Evolutionary conservation across 1,284 basidiomycete species (phyloP), one percentile per base, ranked within the genome.

Genomic region (Gomphus bonarii): DNA sequence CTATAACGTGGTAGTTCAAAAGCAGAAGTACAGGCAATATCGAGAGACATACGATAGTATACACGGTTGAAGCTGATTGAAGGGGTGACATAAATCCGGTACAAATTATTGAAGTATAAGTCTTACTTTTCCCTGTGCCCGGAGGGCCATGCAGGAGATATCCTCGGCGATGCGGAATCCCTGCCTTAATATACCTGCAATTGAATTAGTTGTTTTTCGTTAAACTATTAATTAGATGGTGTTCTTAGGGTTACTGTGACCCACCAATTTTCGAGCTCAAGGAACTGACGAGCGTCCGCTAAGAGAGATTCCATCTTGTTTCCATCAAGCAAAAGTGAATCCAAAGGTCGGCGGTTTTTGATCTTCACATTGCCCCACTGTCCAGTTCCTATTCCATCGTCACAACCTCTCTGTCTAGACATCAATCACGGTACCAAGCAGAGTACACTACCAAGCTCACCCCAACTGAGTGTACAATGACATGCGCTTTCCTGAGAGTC

Each of bases 111-210:
- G 33, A 44, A 38, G 31, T 31, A 30, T n/a, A 47, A 40, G 8
- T 16, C 43, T 4, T 20, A 46, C 61, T 64, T 65, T 79, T 80
- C 10, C 78, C 77, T 9, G 76, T 76, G 4, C 78, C 78, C 10
- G 78, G 77, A 44, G 75, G 76, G 3, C 80, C 80, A 65, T 78
- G 70, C 10, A 82, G 66, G n/a, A 82, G 65, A 61, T 80, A 81
- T 1, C 80, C 80, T 43, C 79, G 68, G 18, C 76, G 70, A 63
- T 79, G 74, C 0, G 80, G 80, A 52, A 81, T 80, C 0, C 80
- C 80, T 3, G 77, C 73, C 50, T 74, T 69, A 42, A 65, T 64
- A 62, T 79, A 80, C 55, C 55, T 57, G 30, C 18, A 44, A 44
- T 18, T 44, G 12, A 14, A 3, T 20, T 42, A 12, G 12, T 42